A percentile compares a stretch with the other conserved stretches of the same genome.
phyloP scores from a whole-genome alignment of 2,329 filamentous ascomycete species.

The Claviceps pazoutovae region DNA sequence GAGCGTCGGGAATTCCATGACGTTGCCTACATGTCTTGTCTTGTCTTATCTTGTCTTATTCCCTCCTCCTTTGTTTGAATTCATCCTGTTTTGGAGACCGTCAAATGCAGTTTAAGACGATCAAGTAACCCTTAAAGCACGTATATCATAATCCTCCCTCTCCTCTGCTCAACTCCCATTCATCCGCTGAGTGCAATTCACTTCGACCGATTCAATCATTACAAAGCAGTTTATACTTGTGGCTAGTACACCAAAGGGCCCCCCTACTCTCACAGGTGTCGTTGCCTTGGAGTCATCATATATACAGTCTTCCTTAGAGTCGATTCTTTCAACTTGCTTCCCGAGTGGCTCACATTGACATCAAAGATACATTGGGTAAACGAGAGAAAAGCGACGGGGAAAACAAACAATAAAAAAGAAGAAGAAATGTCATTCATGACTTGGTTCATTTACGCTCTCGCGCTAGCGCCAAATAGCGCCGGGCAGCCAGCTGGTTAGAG shows the following conservation, averaged over 20 bases:
- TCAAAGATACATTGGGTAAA: neutral
- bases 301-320: neutral
- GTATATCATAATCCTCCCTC: neutral
- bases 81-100: neutral
- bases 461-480: neutral
- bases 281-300: neutral
- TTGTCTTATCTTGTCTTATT: neutral
- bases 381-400: neutral
- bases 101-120: neutral
- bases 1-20: neutral
- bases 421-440: neutral
- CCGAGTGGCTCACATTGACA: neutral
- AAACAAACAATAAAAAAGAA: neutral
- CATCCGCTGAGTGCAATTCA: neutral
- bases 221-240: neutral
- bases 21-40: neutral
- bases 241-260: neutral
- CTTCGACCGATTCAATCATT: neutral
- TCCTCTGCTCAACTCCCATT: neutral
- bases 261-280: neutral
- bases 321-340: neutral
- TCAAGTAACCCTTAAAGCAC: neutral
- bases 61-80: neutral
- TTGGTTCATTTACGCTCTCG: conserved; percentile 1
- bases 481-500: conserved; percentile 1